phyloP scores from a whole-genome alignment of 306 rosid genomes.

The Fragaria vesca region DNA sequence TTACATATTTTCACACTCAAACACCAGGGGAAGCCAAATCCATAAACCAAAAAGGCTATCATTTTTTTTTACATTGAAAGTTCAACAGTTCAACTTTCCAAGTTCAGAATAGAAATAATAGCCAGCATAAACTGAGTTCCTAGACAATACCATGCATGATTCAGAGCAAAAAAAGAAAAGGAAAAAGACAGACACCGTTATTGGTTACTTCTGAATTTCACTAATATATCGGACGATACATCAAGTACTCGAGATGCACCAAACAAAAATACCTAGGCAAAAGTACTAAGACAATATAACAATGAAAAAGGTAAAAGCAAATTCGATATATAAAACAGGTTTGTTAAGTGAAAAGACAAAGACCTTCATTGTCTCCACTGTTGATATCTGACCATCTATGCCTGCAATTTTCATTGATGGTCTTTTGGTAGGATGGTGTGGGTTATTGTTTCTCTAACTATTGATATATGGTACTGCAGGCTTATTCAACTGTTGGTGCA shows the following conservation, averaged over 20 bases:
- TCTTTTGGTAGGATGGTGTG: not conserved
- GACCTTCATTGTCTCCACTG: slow-evolving; percentile 79
- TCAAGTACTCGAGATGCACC: slow-evolving; percentile 3
- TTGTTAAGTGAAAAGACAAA: slow-evolving; percentile 16
- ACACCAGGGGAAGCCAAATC: not conserved
- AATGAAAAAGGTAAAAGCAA: not conserved
- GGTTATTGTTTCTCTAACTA: slow-evolving; percentile 18
- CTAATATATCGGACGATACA: not conserved
- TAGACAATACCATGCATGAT: not conserved
- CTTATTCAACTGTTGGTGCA: slow-evolving; percentile 99
- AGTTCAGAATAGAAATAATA: not conserved
- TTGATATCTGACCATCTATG: slow-evolving; percentile 83
- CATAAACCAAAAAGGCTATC: not conserved
- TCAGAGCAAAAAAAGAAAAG: not conserved
- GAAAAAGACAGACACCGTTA: not conserved
- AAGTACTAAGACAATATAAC: not conserved
- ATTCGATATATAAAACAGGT: not conserved
- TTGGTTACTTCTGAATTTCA: not conserved
- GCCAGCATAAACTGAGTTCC: not conserved
- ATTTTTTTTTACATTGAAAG: not conserved
- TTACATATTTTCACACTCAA: not conserved
- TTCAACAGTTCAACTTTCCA: not conserved
- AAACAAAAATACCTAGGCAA: not conserved
- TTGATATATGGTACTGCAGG: slow-evolving; percentile 54
- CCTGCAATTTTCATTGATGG: not conserved